Percentiles rank a stretch among this genome's conserved stretches.
Evolutionary conservation across 2,329 filamentous ascomycete genomes (phyloP).

Genomic region (Verticillium nubilum): DNA sequence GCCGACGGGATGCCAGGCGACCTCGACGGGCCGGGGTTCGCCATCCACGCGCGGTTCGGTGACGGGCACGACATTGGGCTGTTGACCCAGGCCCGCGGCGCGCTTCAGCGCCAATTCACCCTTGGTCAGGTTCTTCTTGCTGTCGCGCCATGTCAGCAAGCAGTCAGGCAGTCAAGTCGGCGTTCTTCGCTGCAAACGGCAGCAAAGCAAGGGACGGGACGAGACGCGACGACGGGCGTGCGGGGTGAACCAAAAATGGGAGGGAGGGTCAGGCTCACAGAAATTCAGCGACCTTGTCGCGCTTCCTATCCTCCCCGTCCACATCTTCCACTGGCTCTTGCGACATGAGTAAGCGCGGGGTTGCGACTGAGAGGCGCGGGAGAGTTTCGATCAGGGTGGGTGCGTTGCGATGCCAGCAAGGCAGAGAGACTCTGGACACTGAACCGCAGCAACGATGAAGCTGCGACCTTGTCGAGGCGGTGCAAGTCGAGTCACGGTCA

Average conservation of each 20-base stretch:
- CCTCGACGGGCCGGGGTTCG: slow-evolving; percentile 36
- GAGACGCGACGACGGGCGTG: background rate
- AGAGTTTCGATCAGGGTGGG: background rate
- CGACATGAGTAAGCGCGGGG: background rate
- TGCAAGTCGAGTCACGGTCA: background rate
- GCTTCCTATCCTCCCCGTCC: slow-evolving; percentile 1
- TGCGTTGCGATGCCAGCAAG: background rate
- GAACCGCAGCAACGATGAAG: background rate
- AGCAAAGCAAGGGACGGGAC: background rate
- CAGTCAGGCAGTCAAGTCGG: background rate
- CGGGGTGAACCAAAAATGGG: background rate
- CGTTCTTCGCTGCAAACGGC: background rate
- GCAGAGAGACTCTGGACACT: background rate
- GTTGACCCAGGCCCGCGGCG: slow-evolving; percentile 35
- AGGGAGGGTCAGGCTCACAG: background rate
- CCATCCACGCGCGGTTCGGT: slow-evolving; percentile 29
- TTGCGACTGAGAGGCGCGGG: background rate
- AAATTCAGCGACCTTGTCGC: background rate
- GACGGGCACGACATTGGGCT: slow-evolving; percentile 36
- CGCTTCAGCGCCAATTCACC: slow-evolving; percentile 34
- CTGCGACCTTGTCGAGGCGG: background rate
- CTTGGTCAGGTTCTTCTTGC: slow-evolving; percentile 29
- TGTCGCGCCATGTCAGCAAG: background rate
- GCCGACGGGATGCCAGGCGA: slow-evolving; percentile 55
- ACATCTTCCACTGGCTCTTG: background rate